Percentiles rank a stretch among this genome's conserved stretches.
phyloP scores from a whole-genome alignment of 345 rosid species.

The Gossypioides kirkii region DNA sequence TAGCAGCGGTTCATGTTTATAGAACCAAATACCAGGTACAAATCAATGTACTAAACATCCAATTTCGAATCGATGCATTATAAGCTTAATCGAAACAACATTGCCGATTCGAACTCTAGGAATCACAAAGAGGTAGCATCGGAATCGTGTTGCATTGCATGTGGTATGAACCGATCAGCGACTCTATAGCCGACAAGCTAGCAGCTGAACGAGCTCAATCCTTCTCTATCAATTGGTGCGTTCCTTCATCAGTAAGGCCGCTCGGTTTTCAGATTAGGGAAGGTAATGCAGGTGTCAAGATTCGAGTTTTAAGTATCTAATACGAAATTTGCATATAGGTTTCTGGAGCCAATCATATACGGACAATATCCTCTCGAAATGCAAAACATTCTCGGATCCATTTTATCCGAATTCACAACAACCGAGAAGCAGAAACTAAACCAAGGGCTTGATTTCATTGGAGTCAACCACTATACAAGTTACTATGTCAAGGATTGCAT shows the following conservation, averaged over 20 bases:
- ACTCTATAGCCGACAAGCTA: constrained; percentile 39
- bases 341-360: constrained; percentile 52
- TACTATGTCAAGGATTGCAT: constrained; percentile 54
- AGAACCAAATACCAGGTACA: constrained; percentile 48
- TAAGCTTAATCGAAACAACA: not conserved
- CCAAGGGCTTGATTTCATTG: constrained; percentile 51
- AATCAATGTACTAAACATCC: constrained; percentile 18
- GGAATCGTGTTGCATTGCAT: constrained; percentile 49
- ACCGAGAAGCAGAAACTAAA: constrained; percentile 32
- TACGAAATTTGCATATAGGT: constrained; percentile 31
- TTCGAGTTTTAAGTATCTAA: not conserved
- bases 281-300: not conserved
- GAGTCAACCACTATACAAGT: constrained; percentile 61
- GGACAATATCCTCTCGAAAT: constrained; percentile 60
- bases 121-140: constrained; percentile 45
- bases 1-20: constrained; percentile 43
- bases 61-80: constrained; percentile 27
- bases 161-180: constrained; percentile 59
- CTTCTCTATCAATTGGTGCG: constrained; percentile 55
- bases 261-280: not conserved
- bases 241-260: not conserved
- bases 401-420: constrained; percentile 44
- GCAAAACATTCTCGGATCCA: constrained; percentile 38
- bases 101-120: constrained; percentile 20
- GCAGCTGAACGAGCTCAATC: constrained; percentile 63